These are phyloP conservation scores for Backusella circina DNA, from an alignment of 192 early-diverging fungal genomes.

Conservation along the genomic window DNA sequence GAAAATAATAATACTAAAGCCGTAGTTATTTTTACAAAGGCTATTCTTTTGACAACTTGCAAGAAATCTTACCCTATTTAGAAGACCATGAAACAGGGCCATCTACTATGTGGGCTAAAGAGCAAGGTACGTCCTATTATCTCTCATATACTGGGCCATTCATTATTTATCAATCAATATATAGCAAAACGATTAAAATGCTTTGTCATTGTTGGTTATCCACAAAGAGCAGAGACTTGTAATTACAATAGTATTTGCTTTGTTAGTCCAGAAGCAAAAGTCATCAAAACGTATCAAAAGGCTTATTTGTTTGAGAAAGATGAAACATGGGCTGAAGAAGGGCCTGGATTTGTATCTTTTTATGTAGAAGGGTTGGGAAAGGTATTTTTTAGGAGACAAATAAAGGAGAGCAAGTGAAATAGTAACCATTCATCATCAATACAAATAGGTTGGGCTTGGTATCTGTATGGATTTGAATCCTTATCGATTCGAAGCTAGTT, in stretches of 20 bases:
- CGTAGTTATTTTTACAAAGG: conserved; percentile 49
- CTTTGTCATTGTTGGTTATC: conserved; percentile 69
- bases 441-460: conserved; percentile 60
- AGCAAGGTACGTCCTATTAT: conserved; percentile 52
- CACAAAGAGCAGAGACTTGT: conserved; percentile 40
- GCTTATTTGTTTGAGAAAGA: conserved; percentile 66
- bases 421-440: background rate
- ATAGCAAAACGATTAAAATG: conserved; percentile 53
- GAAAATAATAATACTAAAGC: no score
- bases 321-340: conserved; percentile 73
- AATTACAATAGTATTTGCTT: conserved; percentile 63
- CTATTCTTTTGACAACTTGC: conserved; percentile 56
- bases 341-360: conserved; percentile 53
- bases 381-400: conserved; percentile 26
- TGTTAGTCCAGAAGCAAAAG: conserved; percentile 43
- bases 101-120: conserved; percentile 59
- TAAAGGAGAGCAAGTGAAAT: background rate
- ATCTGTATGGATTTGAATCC: conserved; percentile 90
- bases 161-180: no score
- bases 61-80: conserved; percentile 56
- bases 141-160: no score
- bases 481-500: conserved; percentile 60
- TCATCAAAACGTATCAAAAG: conserved; percentile 67
- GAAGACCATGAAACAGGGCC: conserved; percentile 55
- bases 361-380: conserved; percentile 54